Percentiles rank a stretch among this genome's conserved stretches.
These are phyloP conservation scores for Blepharisma stoltei DNA, from an alignment of 73 alveolate genomes.

Conservation along the genomic window DNA sequence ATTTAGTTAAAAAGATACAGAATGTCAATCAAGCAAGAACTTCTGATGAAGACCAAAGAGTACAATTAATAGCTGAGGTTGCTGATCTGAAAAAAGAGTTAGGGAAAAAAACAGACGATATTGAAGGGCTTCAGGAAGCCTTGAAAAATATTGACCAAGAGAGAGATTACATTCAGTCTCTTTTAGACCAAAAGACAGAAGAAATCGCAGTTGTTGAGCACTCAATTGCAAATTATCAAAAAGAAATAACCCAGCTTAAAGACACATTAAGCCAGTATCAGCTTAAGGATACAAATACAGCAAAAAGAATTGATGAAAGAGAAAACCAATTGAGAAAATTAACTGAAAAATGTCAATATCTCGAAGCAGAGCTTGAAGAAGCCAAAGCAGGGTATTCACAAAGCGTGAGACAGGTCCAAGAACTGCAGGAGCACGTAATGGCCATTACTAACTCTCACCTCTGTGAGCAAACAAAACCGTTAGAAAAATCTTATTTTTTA, in stretches of 20 bases:
- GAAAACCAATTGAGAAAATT: slow-evolving; percentile 49
- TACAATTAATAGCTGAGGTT: slow-evolving; percentile 39
- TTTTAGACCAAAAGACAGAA: slow-evolving; percentile 54
- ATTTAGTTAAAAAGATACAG: slow-evolving; percentile 38
- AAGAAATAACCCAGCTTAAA: slow-evolving; percentile 35
- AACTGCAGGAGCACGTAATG: slow-evolving; percentile 2
- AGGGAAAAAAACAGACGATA: slow-evolving; percentile 30
- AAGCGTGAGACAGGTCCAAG: background rate
- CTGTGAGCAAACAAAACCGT: too few species aligned
- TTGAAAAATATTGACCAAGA: slow-evolving; percentile 38
- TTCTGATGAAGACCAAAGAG: slow-evolving; percentile 43
- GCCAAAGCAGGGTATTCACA: background rate
- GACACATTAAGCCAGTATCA: slow-evolving; percentile 33
- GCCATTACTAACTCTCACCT: slow-evolving; percentile 21
- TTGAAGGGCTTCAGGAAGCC: slow-evolving; percentile 32
- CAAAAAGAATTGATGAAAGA: slow-evolving; percentile 46
- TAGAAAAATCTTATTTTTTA: too few species aligned
- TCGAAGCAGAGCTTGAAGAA: slow-evolving; percentile 39
- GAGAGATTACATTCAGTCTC: slow-evolving; percentile 46
- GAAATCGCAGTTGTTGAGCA: slow-evolving; percentile 21
- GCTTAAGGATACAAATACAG: slow-evolving; percentile 42
- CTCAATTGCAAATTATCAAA: slow-evolving; percentile 23
- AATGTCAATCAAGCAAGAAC: slow-evolving; percentile 27
- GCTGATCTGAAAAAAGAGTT: slow-evolving; percentile 22
- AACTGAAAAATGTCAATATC: slow-evolving; percentile 23